Evolutionary conservation across 2,329 filamentous ascomycete species (phyloP), one percentile per base, ranked within the genome.

Genomic region (Rhinocladiella mackenziei): DNA sequence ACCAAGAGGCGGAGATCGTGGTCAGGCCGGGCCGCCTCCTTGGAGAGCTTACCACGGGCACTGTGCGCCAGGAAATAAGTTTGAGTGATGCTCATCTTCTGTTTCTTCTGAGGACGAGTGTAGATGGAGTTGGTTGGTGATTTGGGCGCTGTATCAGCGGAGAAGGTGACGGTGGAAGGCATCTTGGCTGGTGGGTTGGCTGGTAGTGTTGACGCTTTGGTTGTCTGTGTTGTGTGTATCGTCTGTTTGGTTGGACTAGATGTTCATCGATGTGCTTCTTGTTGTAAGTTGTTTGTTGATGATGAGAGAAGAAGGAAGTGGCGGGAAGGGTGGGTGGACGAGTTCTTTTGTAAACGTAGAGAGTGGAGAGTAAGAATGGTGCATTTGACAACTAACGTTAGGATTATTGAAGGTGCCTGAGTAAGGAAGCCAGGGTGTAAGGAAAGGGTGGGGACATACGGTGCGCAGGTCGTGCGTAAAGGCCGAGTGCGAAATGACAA

Each of bases 11-110:
- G 83, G 54, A 98, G 86, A 75, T 97, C 83, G 77, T 97, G 92
- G 65, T 97, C 91, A 60, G 87, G 76, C 62, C 84, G 84, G 68
- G 83, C 81, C 73, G 92, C 92, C 74, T 97, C 91, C 55, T 78
- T 80, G 56, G 89, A 89, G 63, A 98, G 89, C 88, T 98, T 98
- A 60, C 83, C 84, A 67, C 92, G 83, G 65, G 92, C 92, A 70
- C 89, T 91, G 77, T 95, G 89, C 65, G 92, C 92, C 61, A 97
- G 84, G 75, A 88, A 95, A 84, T 97, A 98, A 51, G 91, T 97
- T 72, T 96, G 89, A 19, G 91, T 94, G 73, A 97, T 84, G 66
- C 86, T 94, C 92, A 97, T 97, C 72, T 84, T 89, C 70, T 89
- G 55, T 57, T 72, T 76, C 52, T 65, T 68, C 34, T 50, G 48